Evolutionary conservation across 2,329 filamentous ascomycete genomes (phyloP).

Genomic region (Gnomoniopsis smithogilvyi): DNA sequence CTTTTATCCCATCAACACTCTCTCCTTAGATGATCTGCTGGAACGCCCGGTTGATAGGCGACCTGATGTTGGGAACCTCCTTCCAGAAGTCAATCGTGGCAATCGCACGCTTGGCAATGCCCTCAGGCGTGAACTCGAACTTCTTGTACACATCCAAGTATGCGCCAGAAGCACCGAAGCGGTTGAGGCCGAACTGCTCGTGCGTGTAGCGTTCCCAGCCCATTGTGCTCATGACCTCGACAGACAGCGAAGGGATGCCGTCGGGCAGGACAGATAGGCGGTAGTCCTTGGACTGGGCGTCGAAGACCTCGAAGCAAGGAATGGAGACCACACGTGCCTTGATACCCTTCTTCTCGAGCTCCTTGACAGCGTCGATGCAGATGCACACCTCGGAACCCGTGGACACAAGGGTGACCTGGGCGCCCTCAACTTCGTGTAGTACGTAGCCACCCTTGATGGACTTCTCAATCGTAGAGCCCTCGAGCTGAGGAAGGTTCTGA

Average conservation of each 20-base stretch:
- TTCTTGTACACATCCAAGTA: slow-evolving; percentile 99
- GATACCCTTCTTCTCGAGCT: slow-evolving; percentile 83
- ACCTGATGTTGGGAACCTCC: slow-evolving; percentile 84
- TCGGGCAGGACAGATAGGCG: slow-evolving; percentile 88
- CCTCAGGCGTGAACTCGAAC: slow-evolving; percentile 98
- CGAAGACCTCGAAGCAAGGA: slow-evolving; percentile 96
- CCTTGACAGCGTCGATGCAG: slow-evolving; percentile 88
- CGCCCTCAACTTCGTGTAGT: slow-evolving; percentile 77
- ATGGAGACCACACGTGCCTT: slow-evolving; percentile 91
- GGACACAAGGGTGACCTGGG: slow-evolving; percentile 84
- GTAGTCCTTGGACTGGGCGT: slow-evolving; percentile 92
- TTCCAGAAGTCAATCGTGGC: slow-evolving; percentile 98
- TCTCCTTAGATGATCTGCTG: slow-evolving; percentile 81
- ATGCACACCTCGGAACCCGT: slow-evolving; percentile 96
- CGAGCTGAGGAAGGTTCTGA: slow-evolving; percentile 97
- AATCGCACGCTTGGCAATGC: slow-evolving; percentile 89
- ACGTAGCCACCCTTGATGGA: slow-evolving; percentile 96
- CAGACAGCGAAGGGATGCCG: slow-evolving; percentile 86
- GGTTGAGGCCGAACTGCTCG: slow-evolving; percentile 99
- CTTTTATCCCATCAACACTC: not conserved
- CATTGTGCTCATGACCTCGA: slow-evolving; percentile 96
- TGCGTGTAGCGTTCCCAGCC: slow-evolving; percentile 99
- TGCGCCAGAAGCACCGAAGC: slow-evolving; percentile 94
- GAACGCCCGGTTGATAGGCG: slow-evolving; percentile 96
- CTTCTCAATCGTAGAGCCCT: slow-evolving; percentile 85